These are phyloP conservation scores for Bacidia rubella DNA, from an alignment of 495 filamentous ascomycete species.

Conservation along the genomic window DNA sequence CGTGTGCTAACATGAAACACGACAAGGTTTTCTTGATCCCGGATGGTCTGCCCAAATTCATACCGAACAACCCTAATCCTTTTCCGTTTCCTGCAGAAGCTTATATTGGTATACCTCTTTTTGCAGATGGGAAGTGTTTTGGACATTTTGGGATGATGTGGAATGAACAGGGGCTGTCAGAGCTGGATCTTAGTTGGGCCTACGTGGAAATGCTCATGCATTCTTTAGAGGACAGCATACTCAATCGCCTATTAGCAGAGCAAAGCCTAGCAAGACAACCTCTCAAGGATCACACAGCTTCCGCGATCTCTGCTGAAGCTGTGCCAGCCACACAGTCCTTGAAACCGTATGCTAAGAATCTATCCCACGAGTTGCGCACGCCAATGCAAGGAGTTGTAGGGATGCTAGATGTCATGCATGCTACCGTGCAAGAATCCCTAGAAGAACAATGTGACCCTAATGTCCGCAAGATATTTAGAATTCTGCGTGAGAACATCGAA, in stretches of 20 bases:
- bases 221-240: slow-evolving; percentile 60
- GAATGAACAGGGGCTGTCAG: slow-evolving; percentile 46
- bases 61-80: slow-evolving; percentile 45
- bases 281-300: slow-evolving; percentile 1
- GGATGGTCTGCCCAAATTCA: slow-evolving; percentile 44
- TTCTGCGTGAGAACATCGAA: slow-evolving; percentile 61
- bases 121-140: slow-evolving; percentile 54
- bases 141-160: slow-evolving; percentile 68
- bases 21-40: slow-evolving; percentile 64
- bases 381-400: slow-evolving; percentile 80
- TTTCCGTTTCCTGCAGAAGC: slow-evolving; percentile 51
- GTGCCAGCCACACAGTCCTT: slow-evolving; percentile 48
- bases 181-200: slow-evolving; percentile 48
- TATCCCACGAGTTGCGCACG: slow-evolving; percentile 69
- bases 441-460: slow-evolving; percentile 38
- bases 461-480: slow-evolving; percentile 43
- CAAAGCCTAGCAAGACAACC: slow-evolving; percentile 19
- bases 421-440: slow-evolving; percentile 58
- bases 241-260: slow-evolving; percentile 36
- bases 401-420: slow-evolving; percentile 78
- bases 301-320: slow-evolving; percentile 35
- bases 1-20: slow-evolving; percentile 56
- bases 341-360: slow-evolving; percentile 63
- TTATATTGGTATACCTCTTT: slow-evolving; percentile 61
- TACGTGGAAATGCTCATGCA: slow-evolving; percentile 62